A percentile compares a stretch with the other conserved stretches of the same genome.
These are phyloP conservation scores for Exophiala calicioides DNA, from an alignment of 2,329 filamentous ascomycete species.

Conservation along the genomic window DNA sequence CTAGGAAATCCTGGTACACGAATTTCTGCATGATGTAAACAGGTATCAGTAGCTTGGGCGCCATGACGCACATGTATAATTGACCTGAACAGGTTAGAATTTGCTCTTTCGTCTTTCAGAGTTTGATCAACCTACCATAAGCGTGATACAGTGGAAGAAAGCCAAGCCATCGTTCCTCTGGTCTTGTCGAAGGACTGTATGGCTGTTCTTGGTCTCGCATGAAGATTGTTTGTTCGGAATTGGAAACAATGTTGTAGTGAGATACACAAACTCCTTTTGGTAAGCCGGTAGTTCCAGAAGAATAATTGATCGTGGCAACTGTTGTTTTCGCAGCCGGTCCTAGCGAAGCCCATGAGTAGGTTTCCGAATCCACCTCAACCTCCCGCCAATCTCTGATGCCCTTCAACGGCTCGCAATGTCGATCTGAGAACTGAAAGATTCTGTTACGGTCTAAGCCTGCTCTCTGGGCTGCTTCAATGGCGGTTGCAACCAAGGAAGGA, in stretches of 20 bases:
- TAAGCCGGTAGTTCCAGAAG: conserved; percentile 36
- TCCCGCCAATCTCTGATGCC: conserved; percentile 11
- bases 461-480: conserved; percentile 53
- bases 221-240: conserved; percentile 62
- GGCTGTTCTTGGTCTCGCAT: conserved; percentile 43
- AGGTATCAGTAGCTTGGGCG: conserved; percentile 64
- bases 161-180: conserved; percentile 55
- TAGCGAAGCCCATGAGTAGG: conserved; percentile 41
- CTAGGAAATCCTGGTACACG: conserved; percentile 71
- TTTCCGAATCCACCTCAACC: conserved; percentile 5
- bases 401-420: conserved; percentile 14
- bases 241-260: conserved; percentile 57
- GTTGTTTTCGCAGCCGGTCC: conserved; percentile 53
- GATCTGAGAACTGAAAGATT: conserved; percentile 57
- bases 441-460: conserved; percentile 54
- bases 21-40: conserved; percentile 61
- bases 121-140: too few species aligned
- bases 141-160: conserved; percentile 63
- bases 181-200: too few species aligned
- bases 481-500: conserved; percentile 48
- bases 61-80: conserved; percentile 61
- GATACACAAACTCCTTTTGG: conserved; percentile 39
- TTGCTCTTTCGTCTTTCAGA: too few species aligned
- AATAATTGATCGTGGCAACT: conserved; percentile 38
- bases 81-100: too few species aligned